Conservation (phyloP, 2,329 filamentous ascomycete species). For the Cryphonectria japonica region DNA sequence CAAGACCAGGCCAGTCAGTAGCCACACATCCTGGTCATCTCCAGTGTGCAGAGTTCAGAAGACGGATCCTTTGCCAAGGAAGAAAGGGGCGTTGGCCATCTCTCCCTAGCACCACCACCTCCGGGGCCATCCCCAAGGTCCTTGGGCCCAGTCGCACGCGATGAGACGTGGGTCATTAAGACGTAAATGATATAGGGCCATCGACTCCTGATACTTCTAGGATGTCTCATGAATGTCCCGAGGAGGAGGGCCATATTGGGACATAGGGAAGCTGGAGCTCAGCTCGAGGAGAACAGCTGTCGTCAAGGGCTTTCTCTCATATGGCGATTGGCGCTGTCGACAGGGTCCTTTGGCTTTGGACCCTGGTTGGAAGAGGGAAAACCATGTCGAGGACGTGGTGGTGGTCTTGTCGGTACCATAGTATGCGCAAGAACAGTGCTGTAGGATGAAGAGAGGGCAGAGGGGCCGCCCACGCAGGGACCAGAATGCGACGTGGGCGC, state of each 20-base stretch:
- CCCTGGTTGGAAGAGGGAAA: not conserved
- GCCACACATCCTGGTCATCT: not conserved
- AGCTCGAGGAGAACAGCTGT: not conserved
- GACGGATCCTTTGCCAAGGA: conserved; percentile 1
- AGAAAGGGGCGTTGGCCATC: conserved; percentile 8
- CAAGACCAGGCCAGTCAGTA: not conserved
- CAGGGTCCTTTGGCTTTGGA: not conserved
- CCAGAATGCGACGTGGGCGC: not conserved
- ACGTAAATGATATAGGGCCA: not conserved
- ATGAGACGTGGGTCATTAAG: not conserved
- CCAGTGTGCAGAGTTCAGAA: not conserved
- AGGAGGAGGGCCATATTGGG: not conserved
- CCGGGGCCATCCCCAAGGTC: not conserved
- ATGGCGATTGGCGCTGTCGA: not conserved
- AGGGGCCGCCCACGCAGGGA: conserved; percentile 6
- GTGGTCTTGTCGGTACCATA: conserved; percentile 3
- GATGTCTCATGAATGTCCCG: not conserved
- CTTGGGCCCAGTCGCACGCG: not conserved
- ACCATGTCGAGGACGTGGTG: not conserved
- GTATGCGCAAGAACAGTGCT: not conserved
- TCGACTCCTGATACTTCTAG: not conserved
- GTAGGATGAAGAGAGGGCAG: conserved; percentile 2
- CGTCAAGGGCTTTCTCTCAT: not conserved
- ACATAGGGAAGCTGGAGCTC: not conserved
- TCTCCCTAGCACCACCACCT: not conserved